A percentile compares a stretch with the other conserved stretches of the same genome.
Evolutionary conservation across 1,284 basidiomycete species (phyloP).

Genomic region (Sphaerobolus stellatus): DNA sequence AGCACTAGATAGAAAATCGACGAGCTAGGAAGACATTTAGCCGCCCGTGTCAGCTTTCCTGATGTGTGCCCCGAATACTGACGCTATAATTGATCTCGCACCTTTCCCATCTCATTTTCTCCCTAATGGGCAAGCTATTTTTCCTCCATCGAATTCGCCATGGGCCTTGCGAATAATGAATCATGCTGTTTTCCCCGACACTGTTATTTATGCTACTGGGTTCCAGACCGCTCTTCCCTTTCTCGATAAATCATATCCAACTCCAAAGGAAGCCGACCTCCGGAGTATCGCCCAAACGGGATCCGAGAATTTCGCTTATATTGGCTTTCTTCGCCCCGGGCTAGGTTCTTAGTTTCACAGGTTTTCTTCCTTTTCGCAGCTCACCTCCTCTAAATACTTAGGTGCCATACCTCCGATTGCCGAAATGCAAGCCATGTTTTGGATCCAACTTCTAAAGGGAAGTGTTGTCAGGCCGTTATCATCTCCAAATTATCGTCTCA

Average conservation of each 20-base stretch:
- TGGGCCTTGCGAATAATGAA: constrained; percentile 46
- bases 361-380: background rate
- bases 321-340: constrained; percentile 65
- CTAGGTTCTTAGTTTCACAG: constrained; percentile 41
- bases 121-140: constrained; percentile 47
- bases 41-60: too few species aligned
- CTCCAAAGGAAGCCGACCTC: constrained; percentile 50
- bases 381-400: constrained; percentile 12
- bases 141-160: constrained; percentile 43
- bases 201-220: constrained; percentile 54
- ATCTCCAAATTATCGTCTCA: constrained; percentile 56
- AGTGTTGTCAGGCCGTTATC: constrained; percentile 45
- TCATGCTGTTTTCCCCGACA: constrained; percentile 47
- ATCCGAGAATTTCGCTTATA: constrained; percentile 55
- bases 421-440: constrained; percentile 65
- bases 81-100: constrained; percentile 57
- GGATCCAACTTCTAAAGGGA: constrained; percentile 52
- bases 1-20: too few species aligned
- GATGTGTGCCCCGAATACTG: constrained; percentile 42
- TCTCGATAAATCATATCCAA: constrained; percentile 50
- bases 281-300: constrained; percentile 50
- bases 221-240: constrained; percentile 56
- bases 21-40: too few species aligned
- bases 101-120: constrained; percentile 57
- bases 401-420: constrained; percentile 69